These are phyloP conservation scores for Candida coleopterorum DNA, from an alignment of 805 yeast genomes.

Conservation along the genomic window DNA sequence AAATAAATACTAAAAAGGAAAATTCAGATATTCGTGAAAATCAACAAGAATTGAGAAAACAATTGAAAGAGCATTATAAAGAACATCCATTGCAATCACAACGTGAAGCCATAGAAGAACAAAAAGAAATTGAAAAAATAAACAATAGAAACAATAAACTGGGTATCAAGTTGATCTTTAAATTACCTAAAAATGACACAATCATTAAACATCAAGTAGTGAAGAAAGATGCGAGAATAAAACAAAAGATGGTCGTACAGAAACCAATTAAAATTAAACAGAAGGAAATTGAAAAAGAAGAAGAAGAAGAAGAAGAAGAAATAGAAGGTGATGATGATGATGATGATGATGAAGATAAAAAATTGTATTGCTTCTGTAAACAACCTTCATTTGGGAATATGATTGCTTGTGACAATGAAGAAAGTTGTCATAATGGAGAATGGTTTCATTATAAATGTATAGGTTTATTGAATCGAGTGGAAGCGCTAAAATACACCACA, in stretches of 20 bases:
- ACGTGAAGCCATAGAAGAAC: constrained; percentile 33
- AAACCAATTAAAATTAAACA: constrained; percentile 3
- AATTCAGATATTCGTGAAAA: constrained; percentile 8
- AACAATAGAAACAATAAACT: constrained; percentile 3
- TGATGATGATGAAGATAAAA: constrained; percentile 18
- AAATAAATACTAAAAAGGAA: constrained; percentile 9
- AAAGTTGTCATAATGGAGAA: constrained; percentile 38
- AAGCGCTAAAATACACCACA: constrained; percentile 30
- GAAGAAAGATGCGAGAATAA: constrained; percentile 1
- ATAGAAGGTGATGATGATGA: constrained; percentile 17
- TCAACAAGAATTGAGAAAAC: constrained; percentile 21
- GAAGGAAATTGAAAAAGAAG: neutral
- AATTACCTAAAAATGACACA: constrained; percentile 8
- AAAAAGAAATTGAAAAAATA: constrained; percentile 8
- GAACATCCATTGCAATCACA: constrained; percentile 34
- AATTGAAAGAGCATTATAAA: constrained; percentile 30
- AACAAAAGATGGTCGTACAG: constrained; percentile 5
- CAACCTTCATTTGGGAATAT: constrained; percentile 92
- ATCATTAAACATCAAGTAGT: neutral
- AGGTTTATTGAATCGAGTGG: constrained; percentile 34
- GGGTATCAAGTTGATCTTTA: constrained; percentile 15
- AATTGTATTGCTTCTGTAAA: constrained; percentile 81
- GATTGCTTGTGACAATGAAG: constrained; percentile 87
- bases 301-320: constrained; percentile 2
- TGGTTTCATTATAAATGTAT: constrained; percentile 46